Percentiles rank a stretch among this genome's conserved stretches.
These are phyloP conservation scores for Neofusicoccum umdonicola DNA, from an alignment of 2,329 filamentous ascomycete genomes.

Conservation along the genomic window DNA sequence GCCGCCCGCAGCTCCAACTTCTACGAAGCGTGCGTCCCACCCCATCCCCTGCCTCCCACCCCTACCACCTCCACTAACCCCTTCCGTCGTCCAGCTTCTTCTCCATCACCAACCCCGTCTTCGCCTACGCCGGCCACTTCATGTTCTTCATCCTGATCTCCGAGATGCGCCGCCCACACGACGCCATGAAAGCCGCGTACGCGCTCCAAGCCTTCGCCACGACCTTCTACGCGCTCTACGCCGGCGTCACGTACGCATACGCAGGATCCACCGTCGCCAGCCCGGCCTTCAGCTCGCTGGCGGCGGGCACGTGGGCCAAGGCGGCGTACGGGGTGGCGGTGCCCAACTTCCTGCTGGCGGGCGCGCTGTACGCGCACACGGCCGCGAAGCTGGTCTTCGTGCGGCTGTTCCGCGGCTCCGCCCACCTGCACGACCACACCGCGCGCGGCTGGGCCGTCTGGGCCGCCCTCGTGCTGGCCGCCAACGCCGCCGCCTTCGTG, in stretches of 20 bases:
- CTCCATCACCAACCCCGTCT: constrained; percentile 53
- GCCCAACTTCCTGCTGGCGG: constrained; percentile 52
- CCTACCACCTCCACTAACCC: no score
- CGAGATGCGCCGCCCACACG: constrained; percentile 52
- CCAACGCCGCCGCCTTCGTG: constrained; percentile 46
- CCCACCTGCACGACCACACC: constrained; percentile 50
- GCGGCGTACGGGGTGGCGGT: constrained; percentile 52
- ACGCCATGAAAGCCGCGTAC: constrained; percentile 54
- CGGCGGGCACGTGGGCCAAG: constrained; percentile 32
- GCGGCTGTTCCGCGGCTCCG: constrained; percentile 46
- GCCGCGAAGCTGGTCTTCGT: constrained; percentile 54
- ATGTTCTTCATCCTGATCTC: constrained; percentile 56
- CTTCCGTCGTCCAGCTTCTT: constrained; percentile 32
- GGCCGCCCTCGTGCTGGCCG: constrained; percentile 46
- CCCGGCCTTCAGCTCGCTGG: no score
- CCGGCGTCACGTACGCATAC: constrained; percentile 52
- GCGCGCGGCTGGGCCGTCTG: constrained; percentile 48
- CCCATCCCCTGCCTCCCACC: no score
- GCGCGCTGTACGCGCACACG: constrained; percentile 51
- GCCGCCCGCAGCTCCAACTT: constrained; percentile 41
- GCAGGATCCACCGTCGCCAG: constrained; percentile 33
- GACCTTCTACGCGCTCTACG: constrained; percentile 51
- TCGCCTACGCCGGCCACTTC: constrained; percentile 54
- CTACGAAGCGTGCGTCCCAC: constrained; percentile 31
- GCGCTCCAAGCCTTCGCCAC: constrained; percentile 51